Percentiles rank a stretch among this genome's conserved stretches.
These are phyloP conservation scores for Licmophora abbreviata DNA, from an alignment of 108 stramenopile genomes.

Conservation along the genomic window DNA sequence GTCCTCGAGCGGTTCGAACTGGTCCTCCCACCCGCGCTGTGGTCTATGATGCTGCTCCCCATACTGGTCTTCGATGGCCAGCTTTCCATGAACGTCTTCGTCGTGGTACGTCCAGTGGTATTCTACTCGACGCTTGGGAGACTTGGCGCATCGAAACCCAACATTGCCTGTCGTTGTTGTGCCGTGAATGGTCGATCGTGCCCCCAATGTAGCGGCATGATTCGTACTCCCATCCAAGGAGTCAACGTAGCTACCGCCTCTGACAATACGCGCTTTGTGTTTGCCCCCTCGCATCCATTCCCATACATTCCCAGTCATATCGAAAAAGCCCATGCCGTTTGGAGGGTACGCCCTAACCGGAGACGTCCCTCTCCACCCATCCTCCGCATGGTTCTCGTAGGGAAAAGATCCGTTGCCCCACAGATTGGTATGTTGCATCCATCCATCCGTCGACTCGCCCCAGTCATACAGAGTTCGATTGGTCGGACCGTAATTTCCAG, in stretches of 20 bases:
- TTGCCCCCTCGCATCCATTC: conserved; percentile 90
- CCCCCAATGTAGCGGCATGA: conserved; percentile 82
- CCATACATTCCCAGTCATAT: conserved; percentile 92
- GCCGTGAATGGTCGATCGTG: conserved; percentile 64
- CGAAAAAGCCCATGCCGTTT: conserved; percentile 80
- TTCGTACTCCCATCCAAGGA: conserved; percentile 72
- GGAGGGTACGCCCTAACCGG: conserved; percentile 79
- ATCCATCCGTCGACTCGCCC: conserved; percentile 56
- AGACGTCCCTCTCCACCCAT: conserved; percentile 80
- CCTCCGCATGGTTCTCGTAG: conserved; percentile 62
- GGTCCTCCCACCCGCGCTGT: conserved; percentile 42
- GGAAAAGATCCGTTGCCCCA: conserved; percentile 84
- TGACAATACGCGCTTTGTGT: conserved; percentile 76
- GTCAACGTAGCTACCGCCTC: conserved; percentile 86
- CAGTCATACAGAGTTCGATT: conserved; percentile 72
- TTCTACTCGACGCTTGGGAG: conserved; percentile 56
- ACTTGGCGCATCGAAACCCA: conserved; percentile 80
- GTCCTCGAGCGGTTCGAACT: conserved; percentile 12
- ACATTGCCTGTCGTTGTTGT: conserved; percentile 82
- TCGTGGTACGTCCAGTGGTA: conserved; percentile 72
- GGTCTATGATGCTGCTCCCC: conserved; percentile 44
- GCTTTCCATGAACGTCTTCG: conserved; percentile 39
- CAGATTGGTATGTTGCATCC: conserved; percentile 59
- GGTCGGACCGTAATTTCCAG: conserved; percentile 56
- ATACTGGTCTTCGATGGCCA: conserved; percentile 62